Evolutionary conservation across 768 basidiomycete species (phyloP).

Genomic region (Cystofilobasidium ferigula): DNA sequence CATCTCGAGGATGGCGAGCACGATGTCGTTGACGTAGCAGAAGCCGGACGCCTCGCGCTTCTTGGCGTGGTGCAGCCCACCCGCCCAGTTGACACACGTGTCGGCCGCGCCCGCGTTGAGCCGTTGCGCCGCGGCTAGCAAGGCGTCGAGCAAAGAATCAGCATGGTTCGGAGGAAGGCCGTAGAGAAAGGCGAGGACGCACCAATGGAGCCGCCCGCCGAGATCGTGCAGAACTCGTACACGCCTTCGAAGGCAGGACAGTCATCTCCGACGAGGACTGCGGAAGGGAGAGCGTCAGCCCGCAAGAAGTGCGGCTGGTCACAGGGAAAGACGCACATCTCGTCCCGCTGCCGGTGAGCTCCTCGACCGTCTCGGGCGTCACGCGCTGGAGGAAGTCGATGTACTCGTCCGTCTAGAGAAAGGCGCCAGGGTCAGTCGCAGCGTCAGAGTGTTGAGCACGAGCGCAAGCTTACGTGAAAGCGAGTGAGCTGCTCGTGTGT

Average conservation of each 20-base stretch:
- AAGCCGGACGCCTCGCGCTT: constrained; percentile 96
- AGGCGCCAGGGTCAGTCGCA: background rate
- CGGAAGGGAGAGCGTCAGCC: background rate
- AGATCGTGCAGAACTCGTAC: constrained; percentile 94
- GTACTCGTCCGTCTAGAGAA: constrained; percentile 71
- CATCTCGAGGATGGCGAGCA: constrained; percentile 84
- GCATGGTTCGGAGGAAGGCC: too few species aligned
- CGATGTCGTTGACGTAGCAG: constrained; percentile 94
- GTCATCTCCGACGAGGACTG: constrained; percentile 69
- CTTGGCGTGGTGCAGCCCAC: constrained; percentile 98
- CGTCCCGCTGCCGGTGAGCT: constrained; percentile 69
- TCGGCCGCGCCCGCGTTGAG: constrained; percentile 68
- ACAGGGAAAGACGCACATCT: constrained; percentile 52
- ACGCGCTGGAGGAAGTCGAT: constrained; percentile 80
- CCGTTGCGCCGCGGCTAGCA: constrained; percentile 62
- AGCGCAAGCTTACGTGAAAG: constrained; percentile 51
- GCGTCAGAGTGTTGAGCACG: background rate
- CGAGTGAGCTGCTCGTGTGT: constrained; percentile 69
- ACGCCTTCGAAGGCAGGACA: constrained; percentile 94
- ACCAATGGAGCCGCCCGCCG: constrained; percentile 91
- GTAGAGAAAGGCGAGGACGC: too few species aligned
- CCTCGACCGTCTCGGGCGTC: constrained; percentile 79
- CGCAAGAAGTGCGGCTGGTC: background rate
- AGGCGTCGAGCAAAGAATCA: background rate
- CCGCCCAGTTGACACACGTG: constrained; percentile 91